phyloP scores from a whole-genome alignment of 1,139 yeast species.

The Candida smagusa region DNA sequence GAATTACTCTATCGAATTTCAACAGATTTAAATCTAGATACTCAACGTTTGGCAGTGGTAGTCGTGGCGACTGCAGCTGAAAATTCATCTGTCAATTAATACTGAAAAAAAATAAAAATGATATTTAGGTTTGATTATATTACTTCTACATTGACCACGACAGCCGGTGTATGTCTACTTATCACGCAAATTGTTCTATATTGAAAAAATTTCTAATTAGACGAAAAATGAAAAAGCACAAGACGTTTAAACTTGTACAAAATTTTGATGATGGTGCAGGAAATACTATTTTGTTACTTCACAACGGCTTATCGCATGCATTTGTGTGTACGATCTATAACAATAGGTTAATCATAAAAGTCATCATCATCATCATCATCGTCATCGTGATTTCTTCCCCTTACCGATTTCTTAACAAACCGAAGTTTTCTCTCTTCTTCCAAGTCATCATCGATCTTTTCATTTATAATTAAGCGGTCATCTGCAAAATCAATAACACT shows the following conservation, averaged over 20 bases:
- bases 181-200: too few relatives aligned
- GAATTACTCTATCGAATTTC: too few relatives aligned
- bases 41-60: not conserved
- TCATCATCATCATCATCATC: slow-evolving; percentile 35
- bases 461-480: slow-evolving; percentile 60
- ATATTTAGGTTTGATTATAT: too few relatives aligned
- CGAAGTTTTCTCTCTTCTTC: slow-evolving; percentile 47
- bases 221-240: too few relatives aligned
- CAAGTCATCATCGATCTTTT: slow-evolving; percentile 42
- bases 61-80: not conserved
- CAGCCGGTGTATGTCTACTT: too few relatives aligned
- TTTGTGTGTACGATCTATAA: not conserved
- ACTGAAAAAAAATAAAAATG: too few relatives aligned
- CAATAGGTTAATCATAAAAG: slow-evolving; percentile 37
- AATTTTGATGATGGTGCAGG: too few relatives aligned
- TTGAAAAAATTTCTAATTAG: too few relatives aligned
- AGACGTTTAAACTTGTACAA: too few relatives aligned
- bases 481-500: slow-evolving; percentile 67
- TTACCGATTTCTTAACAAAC: slow-evolving; percentile 54
- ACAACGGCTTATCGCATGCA: not conserved
- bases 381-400: slow-evolving; percentile 23
- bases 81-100: not conserved
- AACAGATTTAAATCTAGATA: not conserved
- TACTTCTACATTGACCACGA: too few relatives aligned
- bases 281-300: not conserved